Conservation (phyloP, 805 yeast genomes). For the Yamadazyma akitaensis region DNA sequence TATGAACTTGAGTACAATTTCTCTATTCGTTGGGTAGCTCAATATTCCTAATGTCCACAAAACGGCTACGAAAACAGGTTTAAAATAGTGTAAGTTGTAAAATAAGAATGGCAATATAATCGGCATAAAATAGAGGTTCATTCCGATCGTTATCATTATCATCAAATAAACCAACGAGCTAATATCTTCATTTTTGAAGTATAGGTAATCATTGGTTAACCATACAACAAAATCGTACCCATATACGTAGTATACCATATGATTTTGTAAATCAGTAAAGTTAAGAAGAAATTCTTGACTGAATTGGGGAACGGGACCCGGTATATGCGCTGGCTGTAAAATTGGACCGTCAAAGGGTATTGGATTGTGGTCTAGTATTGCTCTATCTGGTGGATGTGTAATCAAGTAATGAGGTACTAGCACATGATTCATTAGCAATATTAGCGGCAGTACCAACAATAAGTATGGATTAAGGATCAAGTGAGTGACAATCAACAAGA, state of each 20-base stretch:
- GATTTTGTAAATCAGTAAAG: slow-evolving; percentile 80
- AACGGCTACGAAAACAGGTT: slow-evolving; percentile 24
- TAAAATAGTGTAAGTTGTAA: slow-evolving; percentile 25
- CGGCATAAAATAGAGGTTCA: slow-evolving; percentile 27
- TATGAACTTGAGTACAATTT: slow-evolving; percentile 41
- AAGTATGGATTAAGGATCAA: slow-evolving; percentile 60
- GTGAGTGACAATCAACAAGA: slow-evolving; percentile 49
- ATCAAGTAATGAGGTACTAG: slow-evolving; percentile 66
- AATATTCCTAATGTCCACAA: slow-evolving; percentile 49
- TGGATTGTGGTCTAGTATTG: slow-evolving; percentile 27
- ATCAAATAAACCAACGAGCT: slow-evolving; percentile 51
- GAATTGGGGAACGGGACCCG: slow-evolving; percentile 74
- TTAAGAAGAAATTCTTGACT: slow-evolving; percentile 76
- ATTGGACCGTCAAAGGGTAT: slow-evolving; percentile 45
- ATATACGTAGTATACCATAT: slow-evolving; percentile 62
- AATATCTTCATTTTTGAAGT: slow-evolving; percentile 58
- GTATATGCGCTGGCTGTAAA: slow-evolving; percentile 45
- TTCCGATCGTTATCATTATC: slow-evolving; percentile 22
- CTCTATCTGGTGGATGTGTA: slow-evolving; percentile 60
- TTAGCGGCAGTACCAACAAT: slow-evolving; percentile 51
- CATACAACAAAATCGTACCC: slow-evolving; percentile 56
- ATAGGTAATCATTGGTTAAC: slow-evolving; percentile 54
- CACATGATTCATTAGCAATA: slow-evolving; percentile 49
- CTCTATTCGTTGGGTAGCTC: slow-evolving; percentile 56
- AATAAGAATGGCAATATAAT: slow-evolving; percentile 29